Conservation (phyloP, 1,284 basidiomycete species). For the Ustilago crameri region DNA sequence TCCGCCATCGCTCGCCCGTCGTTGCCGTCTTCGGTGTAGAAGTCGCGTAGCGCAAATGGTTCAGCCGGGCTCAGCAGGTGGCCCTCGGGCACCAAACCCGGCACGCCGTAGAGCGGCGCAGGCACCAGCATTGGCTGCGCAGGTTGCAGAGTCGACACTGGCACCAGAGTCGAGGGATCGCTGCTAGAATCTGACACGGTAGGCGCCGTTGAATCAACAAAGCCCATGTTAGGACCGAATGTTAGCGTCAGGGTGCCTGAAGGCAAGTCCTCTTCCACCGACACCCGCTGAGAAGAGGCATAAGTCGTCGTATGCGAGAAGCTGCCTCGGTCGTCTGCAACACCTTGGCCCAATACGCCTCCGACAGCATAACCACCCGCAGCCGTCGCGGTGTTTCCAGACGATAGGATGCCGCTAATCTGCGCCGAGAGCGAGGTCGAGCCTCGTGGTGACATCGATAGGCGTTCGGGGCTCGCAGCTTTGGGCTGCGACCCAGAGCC, state of each 20-base stretch:
- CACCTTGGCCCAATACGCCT: neutral
- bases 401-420: neutral
- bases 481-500: neutral
- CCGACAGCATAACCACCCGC: neutral
- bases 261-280: neutral
- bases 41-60: slow-evolving; percentile 31
- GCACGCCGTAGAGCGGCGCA: slow-evolving; percentile 27
- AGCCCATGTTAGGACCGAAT: slow-evolving; percentile 10
- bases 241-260: slow-evolving; percentile 13
- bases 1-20: slow-evolving; percentile 14
- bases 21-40: slow-evolving; percentile 25
- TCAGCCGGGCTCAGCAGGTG: slow-evolving; percentile 20
- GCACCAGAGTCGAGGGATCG: neutral
- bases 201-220: neutral
- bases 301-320: neutral
- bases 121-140: neutral
- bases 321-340: neutral
- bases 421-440: neutral
- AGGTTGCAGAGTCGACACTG: neutral
- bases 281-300: neutral
- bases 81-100: slow-evolving; percentile 2
- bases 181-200: neutral
- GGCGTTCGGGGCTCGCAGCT: neutral
- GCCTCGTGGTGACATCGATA: slow-evolving; percentile 12
- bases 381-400: neutral